Evolutionary conservation across 2,329 filamentous ascomycete genomes (phyloP).

Genomic region (Trichophyton benhamiae): DNA sequence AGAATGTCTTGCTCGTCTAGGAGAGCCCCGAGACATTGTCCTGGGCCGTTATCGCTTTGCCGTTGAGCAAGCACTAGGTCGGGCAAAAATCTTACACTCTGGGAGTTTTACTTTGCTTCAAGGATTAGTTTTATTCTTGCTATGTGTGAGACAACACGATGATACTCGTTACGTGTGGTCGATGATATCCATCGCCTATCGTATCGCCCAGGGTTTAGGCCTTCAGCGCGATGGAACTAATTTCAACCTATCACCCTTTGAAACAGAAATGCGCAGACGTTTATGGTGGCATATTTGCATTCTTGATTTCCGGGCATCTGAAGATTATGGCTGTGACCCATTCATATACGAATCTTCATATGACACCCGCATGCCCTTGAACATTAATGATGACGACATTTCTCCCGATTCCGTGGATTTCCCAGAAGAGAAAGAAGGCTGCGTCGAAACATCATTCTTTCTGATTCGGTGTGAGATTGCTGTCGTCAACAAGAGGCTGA

Average conservation of each 20-base stretch:
- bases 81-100: conserved; percentile 50
- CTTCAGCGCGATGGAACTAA: conserved; percentile 40
- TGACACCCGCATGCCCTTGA: conserved; percentile 38
- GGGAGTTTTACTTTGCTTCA: conserved; percentile 52
- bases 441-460: conserved; percentile 43
- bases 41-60: conserved; percentile 49
- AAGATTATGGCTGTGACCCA: conserved; percentile 39
- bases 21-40: conserved; percentile 39
- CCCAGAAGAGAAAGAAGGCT: conserved; percentile 39
- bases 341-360: conserved; percentile 33
- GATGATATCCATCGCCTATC: conserved; percentile 31
- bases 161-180: conserved; percentile 34
- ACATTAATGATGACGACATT: conserved; percentile 43
- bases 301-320: conserved; percentile 38
- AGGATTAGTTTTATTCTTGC: conserved; percentile 50
- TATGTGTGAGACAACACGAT: conserved; percentile 34
- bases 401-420: conserved; percentile 36
- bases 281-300: conserved; percentile 41
- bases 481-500: conserved; percentile 29
- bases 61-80: conserved; percentile 50
- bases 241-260: conserved; percentile 37
- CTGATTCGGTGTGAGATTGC: conserved; percentile 44
- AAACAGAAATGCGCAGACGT: conserved; percentile 42
- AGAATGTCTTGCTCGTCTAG: conserved; percentile 35
- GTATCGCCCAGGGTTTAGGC: conserved; percentile 35